Base-by-base conservation (phyloP, 257 asterid species). In the Ehretia macrophylla region DNA sequence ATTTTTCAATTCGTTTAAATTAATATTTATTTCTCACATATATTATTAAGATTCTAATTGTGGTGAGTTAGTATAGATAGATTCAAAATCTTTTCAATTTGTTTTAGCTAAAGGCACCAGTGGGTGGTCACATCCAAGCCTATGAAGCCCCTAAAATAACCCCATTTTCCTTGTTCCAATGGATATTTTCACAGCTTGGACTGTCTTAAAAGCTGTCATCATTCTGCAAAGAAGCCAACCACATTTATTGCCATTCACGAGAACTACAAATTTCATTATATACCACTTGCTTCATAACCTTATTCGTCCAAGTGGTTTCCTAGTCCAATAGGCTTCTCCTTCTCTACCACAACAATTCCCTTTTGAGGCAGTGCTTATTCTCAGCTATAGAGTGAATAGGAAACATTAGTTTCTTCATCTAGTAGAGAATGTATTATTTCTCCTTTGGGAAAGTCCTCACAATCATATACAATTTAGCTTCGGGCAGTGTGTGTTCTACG, bases 371-470 rank as follows among this genome's bases (percentile, higher is more conserved):
- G 11, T 51, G 44, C 57, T 22, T 51, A n/a, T 56, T 21, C 45
- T 13, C 54, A 38, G 44, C 6, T 38, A 38, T 46, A 54, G 49
- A 70, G 27, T 17, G 20, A 17, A 38, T 37, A 22, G 69, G 58
- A 66, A 58, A 59, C 18, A 11, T 38, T 55, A 59, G 55, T 56
- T 59, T 68, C 65, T 62, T 42, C 64, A 20, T 58, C 47, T 54
- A 1, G n/a, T 52, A n/a, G 63, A 51, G 72, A 56, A 65, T 66
- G 72, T 63, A 19, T 59, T 17, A 38, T 68, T 80, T 68, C 79
- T 72, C 64, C 73, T 71, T 77, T 11, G 9, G 68, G 69, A n/a
- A n/a, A 62, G 68, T 17, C 18, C 32, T 18, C 22, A 23, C 71
- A 67, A 56, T 63, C 73, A 59, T 69, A 57, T 64, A 55, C 22